A percentile compares a stretch with the other conserved stretches of the same genome.
Conservation (phyloP, 192 early-diverging fungal species). For the Phlyctochytrium arcticum region DNA sequence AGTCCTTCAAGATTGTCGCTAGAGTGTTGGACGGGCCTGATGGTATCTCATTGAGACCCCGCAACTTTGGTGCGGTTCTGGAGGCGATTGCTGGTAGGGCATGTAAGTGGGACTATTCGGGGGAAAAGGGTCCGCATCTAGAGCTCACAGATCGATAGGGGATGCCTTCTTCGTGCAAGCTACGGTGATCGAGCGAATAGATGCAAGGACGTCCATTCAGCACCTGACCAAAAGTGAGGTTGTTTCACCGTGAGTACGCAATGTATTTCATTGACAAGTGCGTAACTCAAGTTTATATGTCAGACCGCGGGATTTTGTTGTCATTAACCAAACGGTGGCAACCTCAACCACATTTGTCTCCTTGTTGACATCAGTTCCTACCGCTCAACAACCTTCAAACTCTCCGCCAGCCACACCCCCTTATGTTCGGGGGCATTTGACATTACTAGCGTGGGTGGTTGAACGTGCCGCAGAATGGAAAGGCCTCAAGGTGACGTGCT, state of each 20-base stretch:
- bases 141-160: background rate
- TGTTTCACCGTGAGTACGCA: background rate
- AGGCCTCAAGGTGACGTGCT: conserved; percentile 10
- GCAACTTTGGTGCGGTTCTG: conserved; percentile 23
- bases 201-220: conserved; percentile 14
- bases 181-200: conserved; percentile 10
- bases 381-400: background rate
- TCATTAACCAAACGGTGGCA: conserved; percentile 18
- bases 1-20: background rate
- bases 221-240: background rate
- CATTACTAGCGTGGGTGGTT: conserved; percentile 1
- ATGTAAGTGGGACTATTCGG: background rate
- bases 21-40: background rate
- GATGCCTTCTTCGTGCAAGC: conserved; percentile 15
- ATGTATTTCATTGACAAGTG: background rate
- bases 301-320: background rate
- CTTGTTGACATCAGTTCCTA: conserved; percentile 14
- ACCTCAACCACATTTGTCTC: conserved; percentile 23
- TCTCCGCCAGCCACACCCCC: background rate
- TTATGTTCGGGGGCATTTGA: background rate
- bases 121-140: background rate
- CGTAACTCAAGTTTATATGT: background rate
- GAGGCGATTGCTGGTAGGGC: background rate
- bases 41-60: background rate
- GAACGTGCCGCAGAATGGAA: conserved; percentile 17